Evolutionary conservation across 1,284 basidiomycete species (phyloP), one percentile per base, ranked within the genome.

Genomic region (Caloboletus firmus): DNA sequence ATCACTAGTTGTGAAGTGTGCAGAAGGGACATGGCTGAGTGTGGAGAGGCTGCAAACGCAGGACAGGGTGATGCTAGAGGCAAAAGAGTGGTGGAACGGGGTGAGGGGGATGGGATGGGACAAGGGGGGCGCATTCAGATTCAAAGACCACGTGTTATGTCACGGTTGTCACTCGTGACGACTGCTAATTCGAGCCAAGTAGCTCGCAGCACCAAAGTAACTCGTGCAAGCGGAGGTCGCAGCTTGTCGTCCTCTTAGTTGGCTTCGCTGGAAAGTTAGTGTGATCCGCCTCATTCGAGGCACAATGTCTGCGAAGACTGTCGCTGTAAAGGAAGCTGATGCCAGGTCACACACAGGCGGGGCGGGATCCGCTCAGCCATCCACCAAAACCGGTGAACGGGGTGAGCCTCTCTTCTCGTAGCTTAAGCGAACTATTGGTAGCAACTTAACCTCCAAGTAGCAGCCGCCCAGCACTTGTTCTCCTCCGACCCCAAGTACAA

Each of bases 401-500:
- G 76, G 82, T 81, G 59, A 61, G 79, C 71, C 18, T 47, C 47
- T 53, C 48, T 54, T 32, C 44, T 48, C 37, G 20, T 20, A 41
- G 9, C 28, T 39, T 39, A 30, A 45, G 32, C 32, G 45, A 55
- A 28, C 50, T 45, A 24, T 35, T 54, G 28, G 32, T 30, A 39
- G 35, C 37, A 49, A 41, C n/a, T n/a, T 41, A 32, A 51, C 57
- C 32, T 35, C 35, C 42, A 15, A 30, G 36, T 54, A 81, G 79
- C 70, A 58, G 71, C 74, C 24, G 71, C 75, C 32, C 75, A 78
- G 28, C 79, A 83, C 54, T 65, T 74, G 24, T 84, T 84, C 63
- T 79, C 81, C 26, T 81, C 84, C 9, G 96, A 99, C 73, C 87
- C 91, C n/a, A 95, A 95, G 71, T 99, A 89, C 78, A 94, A 93